Evolutionary conservation across 768 basidiomycete genomes (phyloP).

Genomic region (Termitomyces sp.): DNA sequence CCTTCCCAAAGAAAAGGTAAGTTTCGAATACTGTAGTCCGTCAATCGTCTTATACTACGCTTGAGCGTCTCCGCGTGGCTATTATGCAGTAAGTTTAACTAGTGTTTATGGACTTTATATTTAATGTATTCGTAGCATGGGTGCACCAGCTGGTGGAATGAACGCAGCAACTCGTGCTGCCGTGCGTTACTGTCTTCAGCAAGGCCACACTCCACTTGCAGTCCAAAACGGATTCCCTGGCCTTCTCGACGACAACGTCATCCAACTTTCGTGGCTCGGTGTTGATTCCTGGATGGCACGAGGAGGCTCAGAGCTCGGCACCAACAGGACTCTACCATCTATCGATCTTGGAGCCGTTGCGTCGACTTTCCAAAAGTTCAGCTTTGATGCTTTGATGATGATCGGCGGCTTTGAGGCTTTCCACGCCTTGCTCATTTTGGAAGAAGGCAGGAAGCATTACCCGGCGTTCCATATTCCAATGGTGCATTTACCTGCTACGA

Average conservation of each 20-base stretch:
- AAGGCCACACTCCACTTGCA: slow-evolving; percentile 87
- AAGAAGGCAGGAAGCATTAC: slow-evolving; percentile 76
- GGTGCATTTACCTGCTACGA: slow-evolving; percentile 92
- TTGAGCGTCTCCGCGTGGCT: slow-evolving; percentile 69
- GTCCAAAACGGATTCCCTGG: slow-evolving; percentile 97
- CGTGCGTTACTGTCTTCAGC: slow-evolving; percentile 86
- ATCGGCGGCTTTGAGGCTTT: slow-evolving; percentile 98
- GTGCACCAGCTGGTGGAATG: slow-evolving; percentile 98
- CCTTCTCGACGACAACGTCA: slow-evolving; percentile 82
- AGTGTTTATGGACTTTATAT: background rate
- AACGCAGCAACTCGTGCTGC: slow-evolving; percentile 96
- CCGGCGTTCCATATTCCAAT: slow-evolving; percentile 95
- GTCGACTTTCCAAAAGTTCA: slow-evolving; percentile 83
- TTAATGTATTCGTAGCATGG: slow-evolving; percentile 52
- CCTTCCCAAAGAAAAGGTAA: slow-evolving; percentile 47
- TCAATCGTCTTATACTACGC: slow-evolving; percentile 1
- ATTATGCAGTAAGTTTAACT: slow-evolving; percentile 74
- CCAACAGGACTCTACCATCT: slow-evolving; percentile 86
- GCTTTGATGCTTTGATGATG: slow-evolving; percentile 74
- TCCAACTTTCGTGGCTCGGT: slow-evolving; percentile 89
- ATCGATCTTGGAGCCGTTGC: slow-evolving; percentile 86
- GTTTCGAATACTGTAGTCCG: background rate
- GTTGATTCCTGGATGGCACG: slow-evolving; percentile 96
- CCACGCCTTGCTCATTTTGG: slow-evolving; percentile 68
- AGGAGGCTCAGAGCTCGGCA: slow-evolving; percentile 96